Base-by-base conservation (phyloP, 768 basidiomycete species). In the Suillus luteus region DNA sequence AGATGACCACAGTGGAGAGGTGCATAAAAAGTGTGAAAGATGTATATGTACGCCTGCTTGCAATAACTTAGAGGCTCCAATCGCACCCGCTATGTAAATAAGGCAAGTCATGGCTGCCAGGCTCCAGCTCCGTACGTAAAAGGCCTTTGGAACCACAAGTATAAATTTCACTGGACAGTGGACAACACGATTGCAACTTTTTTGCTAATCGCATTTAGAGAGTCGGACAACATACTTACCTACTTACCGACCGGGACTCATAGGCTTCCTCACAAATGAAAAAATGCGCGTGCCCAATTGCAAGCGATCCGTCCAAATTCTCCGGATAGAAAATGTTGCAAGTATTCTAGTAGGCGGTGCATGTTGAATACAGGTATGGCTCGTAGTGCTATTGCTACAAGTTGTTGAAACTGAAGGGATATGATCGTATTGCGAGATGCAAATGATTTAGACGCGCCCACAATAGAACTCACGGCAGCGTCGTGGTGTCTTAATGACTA, bases 401-500 rank as follows among this genome's bases (percentile, higher is more conserved):
- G 64, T 55, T 67, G 66, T 70, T 68, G 66, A 71, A 69, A 60
- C 63, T 31, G 43, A 37, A 24, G 15, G 17, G 40, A 57, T 51
- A 61, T 49, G 44, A 54, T 35, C 35, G 24, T 44, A 57, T 52
- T 65, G 65, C 66, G 67, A 65, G 67, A 49, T 49, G 48, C 33
- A 35, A 2, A 33, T 33, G 52, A 67, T 68, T 31, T 3, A 31
- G 31, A 31, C 31, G 55, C 46, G 41, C 9, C 52, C 14, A 49
- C 17, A 27, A 49, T 49, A 48, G 2, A 24, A 44, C 35, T 43
- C 11, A 55, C 24, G 24, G 24, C 37, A 31, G 37, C 33, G 6
- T 40, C n/a, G 44, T 14, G 35, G 22, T 33, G 52, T 35, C 33
- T 67, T 66, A 75, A 62, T 73, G 78, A 52, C 73, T 74, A 69